Evolutionary conservation across 495 filamentous ascomycete genomes (phyloP), one percentile per base, ranked within the genome.

Genomic region (Hyphodiscus hymeniophilus): DNA sequence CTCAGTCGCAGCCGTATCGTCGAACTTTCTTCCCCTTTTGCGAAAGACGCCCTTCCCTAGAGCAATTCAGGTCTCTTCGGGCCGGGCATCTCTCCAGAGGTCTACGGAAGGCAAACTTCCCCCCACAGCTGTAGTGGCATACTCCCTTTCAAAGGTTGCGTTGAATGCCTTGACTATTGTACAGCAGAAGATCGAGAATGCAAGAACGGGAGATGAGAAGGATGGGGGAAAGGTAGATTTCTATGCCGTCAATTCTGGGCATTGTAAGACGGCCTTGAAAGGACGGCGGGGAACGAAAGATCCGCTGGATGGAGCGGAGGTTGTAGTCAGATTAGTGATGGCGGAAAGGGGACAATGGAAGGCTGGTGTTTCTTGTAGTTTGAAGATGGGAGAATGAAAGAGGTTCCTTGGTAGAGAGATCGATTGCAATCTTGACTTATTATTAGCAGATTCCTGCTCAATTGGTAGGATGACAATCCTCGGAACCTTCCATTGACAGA

Each of bases 231-330:
- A 41, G 12, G 57, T 66, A 26, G 42, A 52, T 20, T 68, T 61
- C 50, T 67, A 52, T 45, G 52, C 45, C 3, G 54, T 38, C 11
- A 60, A 47, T 28, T 59, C 62, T 3, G 61, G 63, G 18, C 43
- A 52, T 46, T 61, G 60, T 18, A 68, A 64, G 52, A 69, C 66
- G 6, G 66, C 56, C 15, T 71, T 71, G 38, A 68, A 63, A 38
- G 55, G 55, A 30, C 64, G 55, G 34, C 52, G 28, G 15, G 59
- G 62, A 3, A 47, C 47, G 15, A 64, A 63, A 42, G 52, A 62
- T 47, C 61, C 60, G 2, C 33, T 60, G 20, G 61, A 58, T 39
- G 62, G 62, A 22, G 64, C 61, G 8, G 62, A 68, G 45, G 56
- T 60, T 15, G 55, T 63, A 41, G 57, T 59, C 31, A 49, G 54